Percentiles rank a stretch among this genome's conserved stretches.
phyloP scores from a whole-genome alignment of 2,329 filamentous ascomycete genomes.

The Clathrospora elynae region DNA sequence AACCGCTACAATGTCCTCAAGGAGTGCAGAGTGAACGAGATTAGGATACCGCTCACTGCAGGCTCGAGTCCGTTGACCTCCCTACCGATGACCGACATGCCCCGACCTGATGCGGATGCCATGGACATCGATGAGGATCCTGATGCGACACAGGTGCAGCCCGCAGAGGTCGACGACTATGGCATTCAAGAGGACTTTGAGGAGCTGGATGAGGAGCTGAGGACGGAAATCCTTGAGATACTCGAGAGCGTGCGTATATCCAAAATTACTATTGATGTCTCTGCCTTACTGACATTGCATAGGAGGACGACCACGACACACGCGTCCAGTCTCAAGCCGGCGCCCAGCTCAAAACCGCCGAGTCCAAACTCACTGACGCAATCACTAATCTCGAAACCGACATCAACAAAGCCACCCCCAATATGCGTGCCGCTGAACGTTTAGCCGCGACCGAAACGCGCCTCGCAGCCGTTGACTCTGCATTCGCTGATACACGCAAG shows the following conservation, averaged over 20 bases:
- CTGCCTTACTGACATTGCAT: conserved; percentile 10
- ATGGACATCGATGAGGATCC: conserved; percentile 84
- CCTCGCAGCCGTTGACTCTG: conserved; percentile 81
- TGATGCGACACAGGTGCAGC: conserved; percentile 57
- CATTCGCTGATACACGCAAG: conserved; percentile 83
- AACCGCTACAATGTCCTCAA: conserved; percentile 83
- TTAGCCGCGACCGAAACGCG: conserved; percentile 83
- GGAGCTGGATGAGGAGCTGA: conserved; percentile 78
- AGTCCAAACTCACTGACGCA: conserved; percentile 76
- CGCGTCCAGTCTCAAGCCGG: conserved; percentile 25
- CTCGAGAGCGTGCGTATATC: conserved; percentile 44
- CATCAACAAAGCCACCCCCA: conserved; percentile 92
- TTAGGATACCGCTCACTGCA: conserved; percentile 77
- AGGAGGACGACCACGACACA: conserved; percentile 69
- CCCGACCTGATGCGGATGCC: conserved; percentile 73
- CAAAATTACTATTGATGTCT: background rate
- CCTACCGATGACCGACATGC: conserved; percentile 84
- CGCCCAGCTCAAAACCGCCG: conserved; percentile 53
- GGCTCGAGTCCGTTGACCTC: conserved; percentile 75
- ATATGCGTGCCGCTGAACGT: conserved; percentile 93
- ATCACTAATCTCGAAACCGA: conserved; percentile 76
- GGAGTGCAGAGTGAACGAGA: conserved; percentile 91
- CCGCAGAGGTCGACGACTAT: conserved; percentile 77
- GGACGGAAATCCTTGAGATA: conserved; percentile 50
- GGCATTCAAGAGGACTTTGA: conserved; percentile 90